These are phyloP conservation scores for Cucumis melo DNA, from an alignment of 306 rosid species.

Conservation along the genomic window DNA sequence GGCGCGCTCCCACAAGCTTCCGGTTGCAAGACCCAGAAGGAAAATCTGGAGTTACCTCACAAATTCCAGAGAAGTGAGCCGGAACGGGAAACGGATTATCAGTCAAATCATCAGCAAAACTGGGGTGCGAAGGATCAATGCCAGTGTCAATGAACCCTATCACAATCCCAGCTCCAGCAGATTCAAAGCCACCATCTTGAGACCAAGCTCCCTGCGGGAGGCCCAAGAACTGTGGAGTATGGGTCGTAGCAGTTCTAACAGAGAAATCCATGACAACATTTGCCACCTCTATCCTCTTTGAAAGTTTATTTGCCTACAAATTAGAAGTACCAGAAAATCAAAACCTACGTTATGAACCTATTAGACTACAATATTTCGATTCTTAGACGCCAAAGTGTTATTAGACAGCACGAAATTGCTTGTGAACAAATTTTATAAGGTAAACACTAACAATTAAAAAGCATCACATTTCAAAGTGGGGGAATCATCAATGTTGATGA, in stretches of 20 bases:
- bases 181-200: slow-evolving; percentile 69
- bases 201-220: slow-evolving; percentile 86
- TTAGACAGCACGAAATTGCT: not conserved
- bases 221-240: slow-evolving; percentile 93
- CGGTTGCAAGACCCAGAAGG: slow-evolving; percentile 97
- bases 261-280: slow-evolving; percentile 81
- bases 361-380: not conserved
- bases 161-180: slow-evolving; percentile 85
- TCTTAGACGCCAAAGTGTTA: not conserved
- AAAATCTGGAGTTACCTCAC: slow-evolving; percentile 92
- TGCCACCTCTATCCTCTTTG: slow-evolving; percentile 70
- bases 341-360: not conserved
- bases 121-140: slow-evolving; percentile 82
- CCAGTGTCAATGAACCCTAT: slow-evolving; percentile 92
- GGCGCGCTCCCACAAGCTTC: slow-evolving; percentile 95
- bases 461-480: not conserved
- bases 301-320: slow-evolving; percentile 64
- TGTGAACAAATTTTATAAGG: not conserved
- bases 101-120: slow-evolving; percentile 47
- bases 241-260: slow-evolving; percentile 88
- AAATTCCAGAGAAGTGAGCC: slow-evolving; percentile 65
- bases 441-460: not conserved
- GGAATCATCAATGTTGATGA: slow-evolving; percentile 9
- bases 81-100: slow-evolving; percentile 65
- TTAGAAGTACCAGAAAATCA: slow-evolving; percentile 8